Evolutionary conservation across 176 grass and related monocot genomes (phyloP).

Genomic region (Aegilops speltoides): DNA sequence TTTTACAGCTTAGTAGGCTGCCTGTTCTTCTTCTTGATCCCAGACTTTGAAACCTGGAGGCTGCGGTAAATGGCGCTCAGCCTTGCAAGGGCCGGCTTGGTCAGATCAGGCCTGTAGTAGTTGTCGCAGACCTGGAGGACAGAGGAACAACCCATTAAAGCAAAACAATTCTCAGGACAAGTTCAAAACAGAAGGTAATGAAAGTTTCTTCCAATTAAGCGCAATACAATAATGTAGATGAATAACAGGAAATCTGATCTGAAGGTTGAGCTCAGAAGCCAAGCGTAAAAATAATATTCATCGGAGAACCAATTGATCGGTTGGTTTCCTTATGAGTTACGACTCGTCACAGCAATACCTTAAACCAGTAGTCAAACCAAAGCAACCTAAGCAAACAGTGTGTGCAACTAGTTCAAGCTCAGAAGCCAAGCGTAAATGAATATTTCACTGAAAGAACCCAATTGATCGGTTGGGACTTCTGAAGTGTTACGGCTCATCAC

Average conservation of each 20-base stretch:
- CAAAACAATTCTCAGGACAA: background rate
- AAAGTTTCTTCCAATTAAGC: background rate
- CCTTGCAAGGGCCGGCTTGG: conserved; percentile 66
- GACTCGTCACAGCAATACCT: conserved; percentile 21
- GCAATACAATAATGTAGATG: background rate
- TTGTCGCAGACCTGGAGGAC: conserved; percentile 50
- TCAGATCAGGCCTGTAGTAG: conserved; percentile 88
- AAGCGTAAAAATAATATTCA: conserved; percentile 58
- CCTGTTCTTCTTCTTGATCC: conserved; percentile 85
- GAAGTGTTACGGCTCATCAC: conserved; percentile 78
- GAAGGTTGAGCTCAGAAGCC: conserved; percentile 57
- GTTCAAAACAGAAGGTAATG: background rate
- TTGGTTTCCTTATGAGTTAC: conserved; percentile 57
- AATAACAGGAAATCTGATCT: background rate
- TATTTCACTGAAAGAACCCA: conserved; percentile 74
- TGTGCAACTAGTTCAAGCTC: conserved; percentile 27
- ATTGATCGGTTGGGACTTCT: conserved; percentile 48
- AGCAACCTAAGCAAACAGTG: background rate
- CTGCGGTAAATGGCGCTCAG: conserved; percentile 67
- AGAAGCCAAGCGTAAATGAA: conserved; percentile 93
- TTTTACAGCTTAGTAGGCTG: conserved; percentile 50
- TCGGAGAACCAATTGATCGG: conserved; percentile 47
- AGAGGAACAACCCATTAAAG: background rate
- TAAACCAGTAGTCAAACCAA: background rate
- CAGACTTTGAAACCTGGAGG: conserved; percentile 82